phyloP scores from a whole-genome alignment of 306 rosid species.

The Medicago lupulina region DNA sequence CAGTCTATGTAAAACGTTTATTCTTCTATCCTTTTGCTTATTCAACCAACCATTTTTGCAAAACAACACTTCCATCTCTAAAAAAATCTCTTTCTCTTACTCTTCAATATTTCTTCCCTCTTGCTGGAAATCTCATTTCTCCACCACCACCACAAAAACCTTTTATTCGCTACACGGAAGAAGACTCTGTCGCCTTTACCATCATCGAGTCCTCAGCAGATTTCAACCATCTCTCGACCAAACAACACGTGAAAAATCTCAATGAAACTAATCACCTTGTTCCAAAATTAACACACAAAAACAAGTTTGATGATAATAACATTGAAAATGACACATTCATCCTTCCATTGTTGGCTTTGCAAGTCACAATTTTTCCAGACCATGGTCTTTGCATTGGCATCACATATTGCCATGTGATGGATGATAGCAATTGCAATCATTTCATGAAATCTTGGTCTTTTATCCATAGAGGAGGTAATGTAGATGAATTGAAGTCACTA shows the following conservation, averaged over 20 bases:
- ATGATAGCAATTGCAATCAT: slow-evolving; percentile 37
- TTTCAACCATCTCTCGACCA: slow-evolving; percentile 41
- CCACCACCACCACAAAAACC: slow-evolving; percentile 51
- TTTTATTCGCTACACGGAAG: slow-evolving; percentile 6
- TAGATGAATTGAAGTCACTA: neutral
- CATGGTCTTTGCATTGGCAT: slow-evolving; percentile 49
- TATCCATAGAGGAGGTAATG: neutral
- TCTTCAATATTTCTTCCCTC: slow-evolving; percentile 44
- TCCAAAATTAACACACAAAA: slow-evolving; percentile 31
- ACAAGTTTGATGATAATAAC: neutral
- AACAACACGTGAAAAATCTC: slow-evolving; percentile 18
- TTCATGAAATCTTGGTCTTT: slow-evolving; percentile 53
- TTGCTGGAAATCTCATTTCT: slow-evolving; percentile 47
- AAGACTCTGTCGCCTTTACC: slow-evolving; percentile 33
- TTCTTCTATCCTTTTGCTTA: slow-evolving; percentile 55
- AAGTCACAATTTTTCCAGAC: slow-evolving; percentile 41
- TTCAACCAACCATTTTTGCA: slow-evolving; percentile 38
- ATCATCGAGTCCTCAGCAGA: neutral
- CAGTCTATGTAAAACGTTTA: slow-evolving; percentile 44
- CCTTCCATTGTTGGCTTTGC: slow-evolving; percentile 39
- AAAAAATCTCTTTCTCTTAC: slow-evolving; percentile 54
- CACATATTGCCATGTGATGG: slow-evolving; percentile 54
- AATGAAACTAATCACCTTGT: slow-evolving; percentile 30
- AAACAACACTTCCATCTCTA: slow-evolving; percentile 50
- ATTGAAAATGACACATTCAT: slow-evolving; percentile 5